Percentiles rank a stretch among this genome's conserved stretches.
Evolutionary conservation across 805 yeast genomes (phyloP).

Genomic region (Kodamaea sagamina): DNA sequence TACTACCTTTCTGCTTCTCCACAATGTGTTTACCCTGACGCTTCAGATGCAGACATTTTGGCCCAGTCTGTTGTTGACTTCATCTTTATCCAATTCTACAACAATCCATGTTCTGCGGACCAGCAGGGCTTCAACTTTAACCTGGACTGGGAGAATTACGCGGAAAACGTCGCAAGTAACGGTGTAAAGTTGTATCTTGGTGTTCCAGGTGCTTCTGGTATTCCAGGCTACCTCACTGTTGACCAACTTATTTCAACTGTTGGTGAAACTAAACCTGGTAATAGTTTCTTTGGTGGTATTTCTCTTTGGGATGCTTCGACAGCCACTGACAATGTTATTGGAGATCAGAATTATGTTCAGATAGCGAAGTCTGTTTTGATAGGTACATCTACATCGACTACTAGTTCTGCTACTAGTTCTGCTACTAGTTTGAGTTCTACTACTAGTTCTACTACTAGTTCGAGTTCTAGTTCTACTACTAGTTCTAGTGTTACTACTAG

Average conservation of each 20-base stretch:
- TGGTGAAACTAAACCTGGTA: slow-evolving; percentile 17
- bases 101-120: slow-evolving; percentile 66
- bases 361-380: slow-evolving; percentile 1
- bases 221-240: slow-evolving; percentile 22
- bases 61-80: slow-evolving; percentile 66
- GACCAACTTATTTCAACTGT: slow-evolving; percentile 14
- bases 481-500: background rate
- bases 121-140: slow-evolving; percentile 53
- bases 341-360: background rate
- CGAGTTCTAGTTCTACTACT: background rate
- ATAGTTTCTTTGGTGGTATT: slow-evolving; percentile 39
- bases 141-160: slow-evolving; percentile 69
- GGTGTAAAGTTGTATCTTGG: slow-evolving; percentile 36
- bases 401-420: background rate
- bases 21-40: slow-evolving; percentile 86
- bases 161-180: slow-evolving; percentile 49
- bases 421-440: background rate
- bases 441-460: background rate
- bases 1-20: slow-evolving; percentile 87
- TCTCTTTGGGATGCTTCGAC: slow-evolving; percentile 37
- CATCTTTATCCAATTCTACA: slow-evolving; percentile 84
- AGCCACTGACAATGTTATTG: slow-evolving; percentile 15
- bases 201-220: slow-evolving; percentile 38
- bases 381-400: no score
- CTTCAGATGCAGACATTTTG: slow-evolving; percentile 23